Evolutionary conservation across 2,329 filamentous ascomycete species (phyloP).

Genomic region (Clonostachys rhizophaga): DNA sequence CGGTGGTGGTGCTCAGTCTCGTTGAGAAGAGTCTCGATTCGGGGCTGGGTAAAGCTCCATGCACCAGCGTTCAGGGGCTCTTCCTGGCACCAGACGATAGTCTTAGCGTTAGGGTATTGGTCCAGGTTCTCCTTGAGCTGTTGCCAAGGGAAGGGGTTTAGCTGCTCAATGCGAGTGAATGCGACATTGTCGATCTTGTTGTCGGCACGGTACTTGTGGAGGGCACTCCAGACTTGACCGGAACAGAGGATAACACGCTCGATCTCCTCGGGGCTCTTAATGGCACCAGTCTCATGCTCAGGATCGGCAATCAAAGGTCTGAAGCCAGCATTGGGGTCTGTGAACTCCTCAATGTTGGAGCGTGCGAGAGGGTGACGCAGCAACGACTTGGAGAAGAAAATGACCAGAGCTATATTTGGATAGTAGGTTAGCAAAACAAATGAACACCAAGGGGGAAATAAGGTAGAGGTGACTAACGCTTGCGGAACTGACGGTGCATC

Average conservation of each 20-base stretch:
- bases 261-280: constrained; percentile 79
- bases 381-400: constrained; percentile 98
- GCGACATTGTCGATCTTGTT: constrained; percentile 6
- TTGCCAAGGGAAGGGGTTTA: constrained; percentile 16
- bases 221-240: constrained; percentile 87
- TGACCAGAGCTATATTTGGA: constrained; percentile 65
- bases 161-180: constrained; percentile 13
- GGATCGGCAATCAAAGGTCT: constrained; percentile 93
- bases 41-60: constrained; percentile 13
- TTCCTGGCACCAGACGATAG: constrained; percentile 14
- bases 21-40: constrained; percentile 43
- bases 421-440: not conserved
- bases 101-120: constrained; percentile 10
- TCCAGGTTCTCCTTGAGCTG: constrained; percentile 11
- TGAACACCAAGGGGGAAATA: not conserved
- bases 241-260: constrained; percentile 92
- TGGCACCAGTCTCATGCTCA: constrained; percentile 69
- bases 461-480: constrained; percentile 61
- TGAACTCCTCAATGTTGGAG: constrained; percentile 86
- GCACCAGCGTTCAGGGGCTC: constrained; percentile 16
- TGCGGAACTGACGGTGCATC: constrained; percentile 98
- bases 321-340: constrained; percentile 79
- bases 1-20: constrained; percentile 86
- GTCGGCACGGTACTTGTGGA: constrained; percentile 48
- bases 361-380: constrained; percentile 91